Percentiles rank a stretch among this genome's conserved stretches.
Conservation (phyloP, 176 grass and related monocot species). For the Triticum timopheevii region DNA sequence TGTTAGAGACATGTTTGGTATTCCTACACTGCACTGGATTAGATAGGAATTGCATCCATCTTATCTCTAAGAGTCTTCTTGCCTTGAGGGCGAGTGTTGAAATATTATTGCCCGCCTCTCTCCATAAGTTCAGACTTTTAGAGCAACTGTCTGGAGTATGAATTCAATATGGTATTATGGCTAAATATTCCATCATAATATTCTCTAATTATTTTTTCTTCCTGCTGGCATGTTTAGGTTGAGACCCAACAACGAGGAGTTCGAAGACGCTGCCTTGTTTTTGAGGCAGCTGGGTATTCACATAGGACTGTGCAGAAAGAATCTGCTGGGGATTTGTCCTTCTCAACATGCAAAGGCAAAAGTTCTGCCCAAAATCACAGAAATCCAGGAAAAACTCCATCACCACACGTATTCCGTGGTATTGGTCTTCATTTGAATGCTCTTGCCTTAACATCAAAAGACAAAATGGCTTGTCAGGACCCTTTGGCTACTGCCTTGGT, state of each 20-base stretch:
- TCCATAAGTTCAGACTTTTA: too few species aligned
- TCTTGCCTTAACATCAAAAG: conserved; percentile 70
- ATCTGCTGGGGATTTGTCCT: conserved; percentile 27
- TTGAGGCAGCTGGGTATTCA: conserved; percentile 62
- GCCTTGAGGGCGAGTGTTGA: too few species aligned
- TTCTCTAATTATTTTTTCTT: background rate
- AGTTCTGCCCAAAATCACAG: conserved; percentile 29
- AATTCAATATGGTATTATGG: background rate
- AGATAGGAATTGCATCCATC: too few species aligned
- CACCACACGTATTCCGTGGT: conserved; percentile 54
- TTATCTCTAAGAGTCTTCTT: too few species aligned
- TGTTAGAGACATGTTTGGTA: too few species aligned
- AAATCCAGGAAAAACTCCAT: conserved; percentile 46
- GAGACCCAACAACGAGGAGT: conserved; percentile 81
- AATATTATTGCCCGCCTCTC: too few species aligned
- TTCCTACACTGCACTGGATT: too few species aligned
- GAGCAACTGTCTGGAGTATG: too few species aligned
- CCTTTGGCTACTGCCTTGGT: conserved; percentile 39
- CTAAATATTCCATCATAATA: background rate
- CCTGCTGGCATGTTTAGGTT: conserved; percentile 50
- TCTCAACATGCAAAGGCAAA: conserved; percentile 55
- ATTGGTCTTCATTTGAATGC: conserved; percentile 95
- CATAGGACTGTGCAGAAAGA: conserved; percentile 37
- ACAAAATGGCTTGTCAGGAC: conserved; percentile 50
- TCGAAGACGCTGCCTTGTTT: conserved; percentile 88